Conservation (phyloP, 441 rosid species). For the Brassica balearica region DNA sequence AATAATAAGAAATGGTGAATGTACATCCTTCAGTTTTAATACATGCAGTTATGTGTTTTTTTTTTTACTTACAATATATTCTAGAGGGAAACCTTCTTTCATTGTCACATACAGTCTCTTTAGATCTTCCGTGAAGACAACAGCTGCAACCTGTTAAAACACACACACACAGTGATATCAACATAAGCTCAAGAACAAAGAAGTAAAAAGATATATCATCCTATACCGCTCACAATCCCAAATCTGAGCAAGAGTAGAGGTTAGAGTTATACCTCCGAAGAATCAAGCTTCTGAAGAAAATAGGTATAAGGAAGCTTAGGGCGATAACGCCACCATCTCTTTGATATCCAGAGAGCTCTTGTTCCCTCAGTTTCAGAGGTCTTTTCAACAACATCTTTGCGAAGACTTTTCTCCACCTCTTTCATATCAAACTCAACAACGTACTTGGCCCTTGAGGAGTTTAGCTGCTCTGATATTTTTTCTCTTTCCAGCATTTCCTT, state of each 20-base stretch:
- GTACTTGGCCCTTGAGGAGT: constrained; percentile 68
- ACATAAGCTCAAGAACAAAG: constrained; percentile 13
- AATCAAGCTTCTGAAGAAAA: constrained; percentile 92
- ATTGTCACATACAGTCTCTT: constrained; percentile 87
- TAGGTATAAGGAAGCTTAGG: constrained; percentile 93
- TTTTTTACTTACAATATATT: constrained; percentile 88
- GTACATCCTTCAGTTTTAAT: constrained; percentile 32
- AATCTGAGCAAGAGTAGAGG: constrained; percentile 3
- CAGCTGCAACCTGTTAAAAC: constrained; percentile 82
- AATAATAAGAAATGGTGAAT: constrained; percentile 42
- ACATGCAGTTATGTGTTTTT: constrained; percentile 24
- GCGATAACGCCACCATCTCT: constrained; percentile 99
- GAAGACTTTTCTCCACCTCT: constrained; percentile 96
- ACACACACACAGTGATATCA: constrained; percentile 18
- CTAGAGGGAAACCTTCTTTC: constrained; percentile 97
- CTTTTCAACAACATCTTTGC: constrained; percentile 75
- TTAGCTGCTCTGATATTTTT: constrained; percentile 68
- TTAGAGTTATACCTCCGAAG: constrained; percentile 72
- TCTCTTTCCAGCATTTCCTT: constrained; percentile 74
- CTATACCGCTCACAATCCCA: constrained; percentile 12
- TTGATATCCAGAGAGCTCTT: constrained; percentile 93
- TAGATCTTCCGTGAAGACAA: constrained; percentile 94
- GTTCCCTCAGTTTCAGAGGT: constrained; percentile 65
- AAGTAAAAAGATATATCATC: constrained; percentile 4
- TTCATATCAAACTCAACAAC: constrained; percentile 96